Evolutionary conservation across 2,329 filamentous ascomycete genomes (phyloP).

Genomic region (Diaporthe sp.): DNA sequence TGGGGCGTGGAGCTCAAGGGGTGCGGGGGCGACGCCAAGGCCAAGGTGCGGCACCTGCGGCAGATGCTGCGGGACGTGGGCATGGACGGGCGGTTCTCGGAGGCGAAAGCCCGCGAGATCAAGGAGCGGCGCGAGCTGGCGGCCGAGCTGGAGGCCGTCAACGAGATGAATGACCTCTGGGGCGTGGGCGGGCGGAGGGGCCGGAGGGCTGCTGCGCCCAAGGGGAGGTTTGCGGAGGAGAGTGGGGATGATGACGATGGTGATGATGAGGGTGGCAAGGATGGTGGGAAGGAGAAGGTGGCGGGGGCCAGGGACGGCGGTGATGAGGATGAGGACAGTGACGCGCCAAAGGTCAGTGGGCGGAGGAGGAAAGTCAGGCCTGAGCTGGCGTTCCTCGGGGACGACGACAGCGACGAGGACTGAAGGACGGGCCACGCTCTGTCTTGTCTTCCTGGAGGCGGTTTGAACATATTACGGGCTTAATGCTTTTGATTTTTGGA

Average conservation of each 20-base stretch:
- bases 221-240: constrained; percentile 50
- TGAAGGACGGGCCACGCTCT: constrained; percentile 42
- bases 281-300: constrained; percentile 39
- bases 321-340: constrained; percentile 44
- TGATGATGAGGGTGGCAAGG: constrained; percentile 42
- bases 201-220: constrained; percentile 53
- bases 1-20: constrained; percentile 88
- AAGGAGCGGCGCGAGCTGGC: constrained; percentile 87
- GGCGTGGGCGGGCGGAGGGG: constrained; percentile 62
- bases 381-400: constrained; percentile 74
- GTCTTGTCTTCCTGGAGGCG: not conserved
- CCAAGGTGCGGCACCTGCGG: constrained; percentile 85
- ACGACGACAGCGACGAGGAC: constrained; percentile 77
- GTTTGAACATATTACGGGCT: not conserved
- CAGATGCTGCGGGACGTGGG: constrained; percentile 82
- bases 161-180: constrained; percentile 84
- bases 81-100: constrained; percentile 89
- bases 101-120: constrained; percentile 85
- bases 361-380: constrained; percentile 58
- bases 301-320: constrained; percentile 44
- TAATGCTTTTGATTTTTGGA: not conserved
- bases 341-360: constrained; percentile 54
- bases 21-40: constrained; percentile 75
- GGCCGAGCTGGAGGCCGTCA: constrained; percentile 85
- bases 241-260: constrained; percentile 40